A percentile compares a stretch with the other conserved stretches of the same genome.
phyloP scores from a whole-genome alignment of 2,329 filamentous ascomycete genomes.

The Coleophoma crateriformis region DNA sequence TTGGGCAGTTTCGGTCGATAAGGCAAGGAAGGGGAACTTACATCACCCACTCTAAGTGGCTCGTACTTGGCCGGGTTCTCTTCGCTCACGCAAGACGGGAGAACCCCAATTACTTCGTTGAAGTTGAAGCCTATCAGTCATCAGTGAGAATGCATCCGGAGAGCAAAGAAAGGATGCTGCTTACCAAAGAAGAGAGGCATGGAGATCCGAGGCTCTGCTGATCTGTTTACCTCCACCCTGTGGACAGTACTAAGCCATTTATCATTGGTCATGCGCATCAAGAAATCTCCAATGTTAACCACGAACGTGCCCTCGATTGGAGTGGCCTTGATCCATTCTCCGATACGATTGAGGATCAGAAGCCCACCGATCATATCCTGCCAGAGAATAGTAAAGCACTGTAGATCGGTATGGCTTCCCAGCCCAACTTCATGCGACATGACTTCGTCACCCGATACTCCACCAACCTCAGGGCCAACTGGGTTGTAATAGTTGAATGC shows the following conservation, averaged over 20 bases:
- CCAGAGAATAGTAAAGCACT: constrained; percentile 43
- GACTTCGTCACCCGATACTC: not conserved
- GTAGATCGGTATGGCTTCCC: constrained; percentile 48
- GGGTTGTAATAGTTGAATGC: constrained; percentile 34
- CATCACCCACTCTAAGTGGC: too few relatives aligned
- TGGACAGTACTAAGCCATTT: constrained; percentile 33
- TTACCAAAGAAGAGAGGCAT: constrained; percentile 42
- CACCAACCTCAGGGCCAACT: constrained; percentile 16
- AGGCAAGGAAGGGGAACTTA: too few relatives aligned
- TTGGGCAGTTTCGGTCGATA: too few relatives aligned
- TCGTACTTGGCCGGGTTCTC: too few relatives aligned
- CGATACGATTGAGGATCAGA: constrained; percentile 33
- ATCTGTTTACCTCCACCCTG: constrained; percentile 2
- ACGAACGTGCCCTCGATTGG: constrained; percentile 34
- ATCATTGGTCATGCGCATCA: constrained; percentile 46
- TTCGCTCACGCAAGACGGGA: too few relatives aligned
- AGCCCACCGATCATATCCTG: constrained; percentile 37
- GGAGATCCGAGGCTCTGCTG: constrained; percentile 31
- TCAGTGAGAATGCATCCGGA: not conserved
- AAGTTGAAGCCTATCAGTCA: not conserved
- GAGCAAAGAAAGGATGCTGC: not conserved
- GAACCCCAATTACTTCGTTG: too few relatives aligned
- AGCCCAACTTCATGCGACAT: constrained; percentile 30
- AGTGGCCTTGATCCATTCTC: constrained; percentile 25
- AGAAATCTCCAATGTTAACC: constrained; percentile 25